Base-by-base conservation (phyloP, 768 basidiomycete species). In the Tylopilus vinaceipallidus region DNA sequence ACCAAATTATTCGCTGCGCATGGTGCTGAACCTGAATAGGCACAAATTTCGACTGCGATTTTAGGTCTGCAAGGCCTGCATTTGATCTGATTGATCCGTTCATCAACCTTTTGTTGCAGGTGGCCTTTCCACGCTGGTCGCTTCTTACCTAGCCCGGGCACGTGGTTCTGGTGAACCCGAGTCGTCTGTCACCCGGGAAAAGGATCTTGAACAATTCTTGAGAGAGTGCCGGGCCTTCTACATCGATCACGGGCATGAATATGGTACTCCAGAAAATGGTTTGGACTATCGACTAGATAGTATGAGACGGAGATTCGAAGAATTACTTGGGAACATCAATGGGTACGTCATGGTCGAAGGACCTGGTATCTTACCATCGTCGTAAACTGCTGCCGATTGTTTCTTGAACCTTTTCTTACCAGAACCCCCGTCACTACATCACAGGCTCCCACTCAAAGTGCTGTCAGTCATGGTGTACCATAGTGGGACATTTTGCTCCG, bases 151-250 rank as follows among this genome's bases (percentile, higher is more conserved):
- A 22, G 88, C 87, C 3, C 80, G 82, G 14, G 74, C 78, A 24
- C 79, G 86, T 24, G 84, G 86, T 6, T 81, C 84, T 0, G 78
- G 79, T 34, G 87, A 89, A 56, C 88, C 88, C 2, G 84, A 88
- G 52, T 45, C 75, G 16, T 85, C 84, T 1, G 71, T 74, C 30
- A 61, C 69, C 2, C 77, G 80, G 9, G 73, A 71, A 3, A 81
- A 82, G 52, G 82, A 84, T 49, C 72, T 89, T 1, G 82, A 86
- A 24, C 75, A 81, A 17, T 90, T 82, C 56, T 68, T 88, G 20
- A 81, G 87, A 26, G 82, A 87, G 53, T 73, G 74, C 32, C 58
- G 74, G 35, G 77, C 79, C 2, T 84, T 83, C 56, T 56, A 74
- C 41, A 69, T 86, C 60, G 87, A 88, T 55, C 62, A 76, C 45